Evolutionary conservation across 345 rosid genomes (phyloP), one percentile per base, ranked within the genome.

Genomic region (Salix viminalis): DNA sequence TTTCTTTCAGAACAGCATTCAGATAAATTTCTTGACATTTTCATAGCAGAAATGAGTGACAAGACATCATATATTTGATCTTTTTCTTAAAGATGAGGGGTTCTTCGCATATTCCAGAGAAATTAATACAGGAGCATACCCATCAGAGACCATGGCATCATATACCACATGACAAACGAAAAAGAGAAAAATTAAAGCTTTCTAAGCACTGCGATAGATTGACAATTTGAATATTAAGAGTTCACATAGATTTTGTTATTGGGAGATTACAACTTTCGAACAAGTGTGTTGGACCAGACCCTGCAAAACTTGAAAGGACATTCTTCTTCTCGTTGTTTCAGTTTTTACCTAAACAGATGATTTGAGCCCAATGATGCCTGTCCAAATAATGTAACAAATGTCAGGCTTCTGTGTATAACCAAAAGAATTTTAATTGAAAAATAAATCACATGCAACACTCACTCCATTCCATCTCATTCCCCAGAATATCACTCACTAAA

Each of bases 341-440:
- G 30, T 5, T 12, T 68, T 56, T 56, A 10, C 6, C 77, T 90
- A 92, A 37, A 85, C 87, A 28, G 91, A 87, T 60, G 98, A 87
- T 74, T 87, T 92, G 79, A 92, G 91, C 50, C 98, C 97, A 50
- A 94, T 92, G 69, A 92, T 86, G 80, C 97, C 98, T 92, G 93
- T 32, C 64, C 61, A 74, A 75, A 70, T 66, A 10, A 76, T 11
- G 12, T 9, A 46, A 34, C 19, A 52, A 28, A 82, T 52, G 80
- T 77, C 71, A 76, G 65, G 46, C 11, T n/a, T 48, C 65, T 34
- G 46, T 52, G 48, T 48, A 65, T 54, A 67, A 13, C 30, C 65
- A 21, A 56, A 28, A 42, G 41, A 18, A 26, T 34, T 21, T 14
- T 44, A 48, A 30, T 11, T 36, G 30, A 30, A 1, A 16, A 42